Evolutionary conservation across 257 asterid genomes (phyloP), one percentile per base, ranked within the genome.

Genomic region (Petunia secreta): DNA sequence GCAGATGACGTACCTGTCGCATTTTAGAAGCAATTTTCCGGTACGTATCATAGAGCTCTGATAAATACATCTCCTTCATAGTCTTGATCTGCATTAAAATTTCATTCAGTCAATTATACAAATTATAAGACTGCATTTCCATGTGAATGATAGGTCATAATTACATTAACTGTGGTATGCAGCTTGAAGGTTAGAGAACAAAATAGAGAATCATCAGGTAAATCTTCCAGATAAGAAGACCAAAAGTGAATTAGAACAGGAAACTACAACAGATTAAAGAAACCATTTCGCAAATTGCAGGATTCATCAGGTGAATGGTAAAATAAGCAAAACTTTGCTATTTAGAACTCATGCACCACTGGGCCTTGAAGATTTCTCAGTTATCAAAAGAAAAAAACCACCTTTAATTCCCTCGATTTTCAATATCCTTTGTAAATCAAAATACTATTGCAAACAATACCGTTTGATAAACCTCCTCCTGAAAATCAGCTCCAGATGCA

Each of bases 401-500:
- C 11, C 48, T n/a, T 16, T 37, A 36, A 36, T 13, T 25, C 25
- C 25, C 25, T 34, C 44, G n/a, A 76, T 46, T 2, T 36, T 68
- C 48, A 67, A 65, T 71, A 77, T 6, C 37, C 34, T 16, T 15
- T 11, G 34, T 3, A 10, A 79, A 60, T 5, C 14, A 53, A 80
- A 78, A 38, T 43, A 58, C 44, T 53, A 16, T 11, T 63, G 67
- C 54, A 53, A 37, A 50, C 8, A 54, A 71, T 89, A 95, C 98
- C 98, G 91, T 94, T 79, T 95, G 98, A 87, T 88, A 91, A 73
- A 88, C 84, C 82, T 91, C 98, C 84, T 95, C 98, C 85, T 91
- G 97, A 98, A 96, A 95, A 71, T 95, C 98, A 79, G 91, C 97
- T 44, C 86, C 89, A 85, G 58, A 87, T 50, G 86, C 84, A 82